A percentile compares a stretch with the other conserved stretches of the same genome.
phyloP scores from a whole-genome alignment of 768 basidiomycete species.

The Lentinula boryana region DNA sequence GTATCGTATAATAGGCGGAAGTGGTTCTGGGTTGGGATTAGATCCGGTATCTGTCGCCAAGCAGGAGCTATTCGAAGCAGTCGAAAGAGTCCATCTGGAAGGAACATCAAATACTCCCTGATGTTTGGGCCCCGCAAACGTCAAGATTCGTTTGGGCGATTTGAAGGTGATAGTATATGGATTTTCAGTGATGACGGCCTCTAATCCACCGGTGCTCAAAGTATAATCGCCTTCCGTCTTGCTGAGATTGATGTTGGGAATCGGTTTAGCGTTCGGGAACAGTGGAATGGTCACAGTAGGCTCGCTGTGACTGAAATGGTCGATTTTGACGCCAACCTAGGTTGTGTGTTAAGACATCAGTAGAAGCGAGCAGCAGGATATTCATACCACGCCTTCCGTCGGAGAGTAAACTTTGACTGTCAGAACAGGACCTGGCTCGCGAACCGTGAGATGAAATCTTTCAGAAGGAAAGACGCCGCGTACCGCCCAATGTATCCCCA shows the following conservation, averaged over 20 bases:
- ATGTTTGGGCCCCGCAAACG: slow-evolving; percentile 47
- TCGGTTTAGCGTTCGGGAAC: slow-evolving; percentile 53
- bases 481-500: slow-evolving; percentile 58
- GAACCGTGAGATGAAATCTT: slow-evolving; percentile 10
- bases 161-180: slow-evolving; percentile 62
- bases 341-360: neutral
- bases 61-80: slow-evolving; percentile 50
- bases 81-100: slow-evolving; percentile 42
- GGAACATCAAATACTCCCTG: slow-evolving; percentile 54
- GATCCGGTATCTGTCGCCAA: slow-evolving; percentile 51
- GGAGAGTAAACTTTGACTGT: slow-evolving; percentile 48
- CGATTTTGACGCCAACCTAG: slow-evolving; percentile 46
- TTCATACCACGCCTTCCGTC: slow-evolving; percentile 38
- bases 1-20: slow-evolving; percentile 40
- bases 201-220: slow-evolving; percentile 43
- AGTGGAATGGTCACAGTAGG: slow-evolving; percentile 46
- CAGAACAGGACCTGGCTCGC: slow-evolving; percentile 39
- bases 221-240: slow-evolving; percentile 22
- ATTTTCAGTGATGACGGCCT: slow-evolving; percentile 50
- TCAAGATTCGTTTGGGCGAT: slow-evolving; percentile 38
- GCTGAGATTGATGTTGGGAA: slow-evolving; percentile 35
- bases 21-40: slow-evolving; percentile 42
- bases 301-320: slow-evolving; percentile 41
- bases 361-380: neutral
- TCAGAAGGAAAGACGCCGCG: slow-evolving; percentile 8